A percentile compares a stretch with the other conserved stretches of the same genome.
phyloP scores from a whole-genome alignment of 2,329 filamentous ascomycete species.

The Raffaelea albimanens region DNA sequence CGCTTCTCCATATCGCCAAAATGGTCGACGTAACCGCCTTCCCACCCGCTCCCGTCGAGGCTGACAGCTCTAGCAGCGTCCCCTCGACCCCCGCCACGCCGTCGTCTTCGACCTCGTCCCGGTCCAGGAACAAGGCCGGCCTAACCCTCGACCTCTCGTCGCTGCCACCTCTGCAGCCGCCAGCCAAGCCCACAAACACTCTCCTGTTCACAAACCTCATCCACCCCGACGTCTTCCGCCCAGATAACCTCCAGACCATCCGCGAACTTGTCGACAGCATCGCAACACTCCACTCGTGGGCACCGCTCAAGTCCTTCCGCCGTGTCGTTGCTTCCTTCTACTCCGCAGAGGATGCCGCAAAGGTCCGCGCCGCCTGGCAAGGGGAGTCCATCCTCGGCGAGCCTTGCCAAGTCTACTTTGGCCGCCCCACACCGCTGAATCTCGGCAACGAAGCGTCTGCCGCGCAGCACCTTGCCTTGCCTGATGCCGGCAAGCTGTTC shows the following conservation, averaged over 20 bases:
- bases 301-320: constrained; percentile 72
- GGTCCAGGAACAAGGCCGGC: constrained; percentile 22
- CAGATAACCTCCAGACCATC: constrained; percentile 65
- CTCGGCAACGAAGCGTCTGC: constrained; percentile 19
- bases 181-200: constrained; percentile 73
- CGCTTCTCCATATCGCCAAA: too few relatives aligned
- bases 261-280: constrained; percentile 59
- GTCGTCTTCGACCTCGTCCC: constrained; percentile 34
- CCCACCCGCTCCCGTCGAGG: too few relatives aligned
- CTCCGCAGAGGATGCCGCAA: constrained; percentile 58
- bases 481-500: constrained; percentile 62
- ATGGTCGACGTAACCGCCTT: too few relatives aligned
- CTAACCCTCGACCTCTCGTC: constrained; percentile 66
- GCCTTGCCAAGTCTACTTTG: constrained; percentile 60
- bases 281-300: constrained; percentile 68
- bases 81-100: constrained; percentile 20
- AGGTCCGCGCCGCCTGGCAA: constrained; percentile 64
- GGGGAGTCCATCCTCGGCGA: constrained; percentile 64
- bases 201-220: constrained; percentile 75
- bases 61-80: background rate
- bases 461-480: constrained; percentile 53
- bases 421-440: constrained; percentile 49
- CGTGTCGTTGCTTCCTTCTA: constrained; percentile 75
- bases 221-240: constrained; percentile 62
- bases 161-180: constrained; percentile 54